These are phyloP conservation scores for Xylaria sp. DNA, from an alignment of 2,329 filamentous ascomycete genomes.

Conservation along the genomic window DNA sequence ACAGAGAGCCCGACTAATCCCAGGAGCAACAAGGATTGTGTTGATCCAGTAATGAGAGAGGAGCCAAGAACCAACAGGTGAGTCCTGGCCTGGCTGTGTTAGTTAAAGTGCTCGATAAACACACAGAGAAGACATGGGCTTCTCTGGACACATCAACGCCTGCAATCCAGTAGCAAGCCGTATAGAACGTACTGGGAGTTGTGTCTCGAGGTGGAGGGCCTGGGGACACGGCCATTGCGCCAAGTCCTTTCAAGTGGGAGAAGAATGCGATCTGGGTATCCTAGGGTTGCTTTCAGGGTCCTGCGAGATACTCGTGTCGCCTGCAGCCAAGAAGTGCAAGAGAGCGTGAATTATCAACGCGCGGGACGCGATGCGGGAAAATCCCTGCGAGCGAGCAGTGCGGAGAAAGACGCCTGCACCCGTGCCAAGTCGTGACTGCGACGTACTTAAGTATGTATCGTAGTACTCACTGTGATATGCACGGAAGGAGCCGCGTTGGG, in stretches of 20 bases:
- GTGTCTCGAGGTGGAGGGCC: background rate
- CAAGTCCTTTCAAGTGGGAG: background rate
- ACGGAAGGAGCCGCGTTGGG: slow-evolving; percentile 3
- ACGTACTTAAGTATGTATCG: no score
- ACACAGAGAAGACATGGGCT: background rate
- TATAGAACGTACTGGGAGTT: background rate
- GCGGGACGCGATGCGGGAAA: slow-evolving; percentile 2
- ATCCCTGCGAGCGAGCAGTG: background rate
- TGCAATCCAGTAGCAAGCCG: background rate
- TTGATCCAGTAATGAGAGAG: background rate
- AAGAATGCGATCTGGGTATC: background rate
- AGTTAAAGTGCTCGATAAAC: background rate
- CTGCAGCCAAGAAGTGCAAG: background rate
- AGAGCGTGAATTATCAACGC: background rate
- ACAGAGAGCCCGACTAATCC: slow-evolving; percentile 11
- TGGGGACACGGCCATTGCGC: background rate
- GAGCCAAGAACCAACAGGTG: background rate
- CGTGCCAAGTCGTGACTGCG: background rate
- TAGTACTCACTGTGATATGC: background rate
- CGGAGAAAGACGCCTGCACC: background rate
- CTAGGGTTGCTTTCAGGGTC: background rate
- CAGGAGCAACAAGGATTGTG: slow-evolving; percentile 3
- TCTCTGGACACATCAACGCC: background rate
- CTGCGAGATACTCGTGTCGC: background rate
- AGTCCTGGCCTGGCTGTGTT: slow-evolving; percentile 11